These are phyloP conservation scores for Verbena officinalis DNA, from an alignment of 257 asterid species.

Conservation along the genomic window DNA sequence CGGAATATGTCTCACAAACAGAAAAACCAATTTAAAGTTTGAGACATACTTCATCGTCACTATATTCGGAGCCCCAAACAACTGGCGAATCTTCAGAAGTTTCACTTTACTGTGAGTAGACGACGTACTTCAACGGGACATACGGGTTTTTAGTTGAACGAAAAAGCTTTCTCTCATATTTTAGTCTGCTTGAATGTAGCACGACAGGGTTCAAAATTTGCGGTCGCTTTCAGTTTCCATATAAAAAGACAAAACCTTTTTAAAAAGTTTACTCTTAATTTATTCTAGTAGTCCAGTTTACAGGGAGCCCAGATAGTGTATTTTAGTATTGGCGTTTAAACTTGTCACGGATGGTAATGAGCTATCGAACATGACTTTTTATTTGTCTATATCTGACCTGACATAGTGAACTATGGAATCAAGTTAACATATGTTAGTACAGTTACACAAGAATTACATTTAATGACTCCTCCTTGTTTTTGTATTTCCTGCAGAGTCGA, in stretches of 20 bases:
- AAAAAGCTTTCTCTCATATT: neutral
- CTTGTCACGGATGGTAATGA: neutral
- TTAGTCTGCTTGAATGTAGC: neutral
- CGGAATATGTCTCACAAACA: neutral
- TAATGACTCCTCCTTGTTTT: conserved; percentile 8
- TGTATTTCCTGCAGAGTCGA: conserved; percentile 43
- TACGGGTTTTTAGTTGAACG: neutral
- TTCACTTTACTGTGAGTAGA: no score
- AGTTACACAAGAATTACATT: neutral
- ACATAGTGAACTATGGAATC: neutral
- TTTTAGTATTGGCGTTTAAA: neutral
- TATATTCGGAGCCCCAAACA: conserved; percentile 32
- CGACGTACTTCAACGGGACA: no score
- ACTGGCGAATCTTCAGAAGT: conserved; percentile 45
- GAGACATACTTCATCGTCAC: conserved; percentile 32
- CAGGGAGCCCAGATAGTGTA: neutral
- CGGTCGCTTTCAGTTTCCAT: neutral
- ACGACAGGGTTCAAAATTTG: neutral
- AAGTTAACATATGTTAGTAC: neutral
- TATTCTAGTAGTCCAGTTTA: neutral
- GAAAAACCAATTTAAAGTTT: neutral
- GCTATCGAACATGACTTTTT: conserved; percentile 8
- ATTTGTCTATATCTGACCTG: neutral
- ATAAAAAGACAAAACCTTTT: neutral
- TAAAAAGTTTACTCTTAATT: conserved; percentile 5